Conservation (phyloP, 2,329 filamentous ascomycete species). For the Alternaria brassicicola region DNA sequence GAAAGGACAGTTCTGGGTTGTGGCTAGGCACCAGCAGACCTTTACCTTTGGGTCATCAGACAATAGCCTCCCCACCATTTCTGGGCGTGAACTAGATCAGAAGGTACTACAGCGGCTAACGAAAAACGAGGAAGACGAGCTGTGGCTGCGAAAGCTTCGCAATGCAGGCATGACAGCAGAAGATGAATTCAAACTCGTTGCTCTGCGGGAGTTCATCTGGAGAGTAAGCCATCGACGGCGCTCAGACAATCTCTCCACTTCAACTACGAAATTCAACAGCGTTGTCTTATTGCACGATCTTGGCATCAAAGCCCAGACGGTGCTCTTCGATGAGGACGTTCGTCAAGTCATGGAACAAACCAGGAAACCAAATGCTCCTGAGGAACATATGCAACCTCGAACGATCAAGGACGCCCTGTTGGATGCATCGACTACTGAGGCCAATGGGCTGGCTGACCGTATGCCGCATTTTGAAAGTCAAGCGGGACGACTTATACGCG, state of each 20-base stretch:
- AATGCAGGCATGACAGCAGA: conserved; percentile 82
- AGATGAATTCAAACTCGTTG: conserved; percentile 88
- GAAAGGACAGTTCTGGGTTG: conserved; percentile 85
- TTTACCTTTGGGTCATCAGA: conserved; percentile 69
- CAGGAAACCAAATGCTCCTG: conserved; percentile 38
- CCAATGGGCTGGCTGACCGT: conserved; percentile 64
- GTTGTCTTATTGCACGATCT: conserved; percentile 78
- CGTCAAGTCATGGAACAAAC: conserved; percentile 54
- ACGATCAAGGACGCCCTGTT: conserved; percentile 90
- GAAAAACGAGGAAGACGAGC: conserved; percentile 90
- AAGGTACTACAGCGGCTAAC: conserved; percentile 67
- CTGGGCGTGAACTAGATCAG: conserved; percentile 62
- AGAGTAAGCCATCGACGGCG: conserved; percentile 75
- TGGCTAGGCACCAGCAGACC: conserved; percentile 70
- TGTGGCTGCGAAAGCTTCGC: conserved; percentile 84
- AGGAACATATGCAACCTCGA: conserved; percentile 58
- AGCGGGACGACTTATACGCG: conserved; percentile 42
- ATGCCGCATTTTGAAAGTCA: conserved; percentile 50
- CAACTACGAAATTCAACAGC: conserved; percentile 63
- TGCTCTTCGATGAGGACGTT: conserved; percentile 83
- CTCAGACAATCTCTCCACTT: conserved; percentile 55
- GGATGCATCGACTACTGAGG: conserved; percentile 88
- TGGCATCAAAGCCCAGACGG: conserved; percentile 81
- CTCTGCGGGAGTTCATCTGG: conserved; percentile 90
- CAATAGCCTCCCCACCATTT: conserved; percentile 59